Evolutionary conservation across 805 yeast species (phyloP).

Genomic region (Starmera amethionina): DNA sequence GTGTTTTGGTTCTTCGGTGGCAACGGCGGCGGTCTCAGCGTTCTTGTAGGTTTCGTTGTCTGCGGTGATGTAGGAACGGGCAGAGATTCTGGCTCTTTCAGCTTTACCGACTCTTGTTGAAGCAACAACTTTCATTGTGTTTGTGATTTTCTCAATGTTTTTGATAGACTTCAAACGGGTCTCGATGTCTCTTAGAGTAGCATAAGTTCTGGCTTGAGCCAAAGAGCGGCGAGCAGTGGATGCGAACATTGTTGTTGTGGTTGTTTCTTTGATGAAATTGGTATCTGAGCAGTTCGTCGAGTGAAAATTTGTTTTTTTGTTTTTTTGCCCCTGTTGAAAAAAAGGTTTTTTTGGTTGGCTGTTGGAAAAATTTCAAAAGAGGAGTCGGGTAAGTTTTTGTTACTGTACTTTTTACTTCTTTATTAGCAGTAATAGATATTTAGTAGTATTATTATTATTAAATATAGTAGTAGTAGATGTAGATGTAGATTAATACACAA

Average conservation of each 20-base stretch:
- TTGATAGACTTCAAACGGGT: slow-evolving; percentile 95
- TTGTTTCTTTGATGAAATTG: no score
- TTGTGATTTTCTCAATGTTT: slow-evolving; percentile 98
- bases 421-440: no score
- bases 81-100: slow-evolving; percentile 84
- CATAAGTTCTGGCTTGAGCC: slow-evolving; percentile 56
- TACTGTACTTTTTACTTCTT: no score
- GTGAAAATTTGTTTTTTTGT: not conserved
- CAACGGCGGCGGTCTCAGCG: slow-evolving; percentile 64
- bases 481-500: no score
- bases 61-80: slow-evolving; percentile 75
- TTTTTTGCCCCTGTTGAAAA: not conserved
- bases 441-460: no score
- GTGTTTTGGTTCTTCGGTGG: slow-evolving; percentile 45
- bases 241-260: slow-evolving; percentile 13
- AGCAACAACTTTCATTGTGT: slow-evolving; percentile 99
- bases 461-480: no score
- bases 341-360: no score
- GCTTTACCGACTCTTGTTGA: slow-evolving; percentile 95
- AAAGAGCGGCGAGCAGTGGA: no score
- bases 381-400: no score
- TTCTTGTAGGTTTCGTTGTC: slow-evolving; percentile 71
- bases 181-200: slow-evolving; percentile 98
- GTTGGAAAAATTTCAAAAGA: no score
- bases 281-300: not conserved